These are phyloP conservation scores for Cercophora samala DNA, from an alignment of 495 filamentous ascomycete species.

Conservation along the genomic window DNA sequence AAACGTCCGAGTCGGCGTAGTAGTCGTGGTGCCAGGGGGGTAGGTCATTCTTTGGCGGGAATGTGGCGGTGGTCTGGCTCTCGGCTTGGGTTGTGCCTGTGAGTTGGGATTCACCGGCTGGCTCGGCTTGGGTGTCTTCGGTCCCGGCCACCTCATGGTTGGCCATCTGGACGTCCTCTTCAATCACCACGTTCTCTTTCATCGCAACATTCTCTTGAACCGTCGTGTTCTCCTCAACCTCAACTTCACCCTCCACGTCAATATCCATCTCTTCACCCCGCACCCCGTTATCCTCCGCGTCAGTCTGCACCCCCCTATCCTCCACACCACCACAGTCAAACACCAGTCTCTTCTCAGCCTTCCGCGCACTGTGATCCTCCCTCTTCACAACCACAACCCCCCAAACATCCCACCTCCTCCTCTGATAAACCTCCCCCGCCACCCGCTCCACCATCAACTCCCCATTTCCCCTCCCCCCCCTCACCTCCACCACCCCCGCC, in stretches of 20 bases:
- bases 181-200: not conserved
- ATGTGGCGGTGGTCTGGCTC: not conserved
- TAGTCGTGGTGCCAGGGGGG: not conserved
- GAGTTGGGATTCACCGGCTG: not conserved
- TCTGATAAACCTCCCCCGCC: constrained; percentile 6
- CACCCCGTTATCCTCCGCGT: not conserved
- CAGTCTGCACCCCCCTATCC: not conserved
- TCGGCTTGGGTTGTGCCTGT: not conserved
- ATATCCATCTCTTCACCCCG: not conserved
- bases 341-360: not conserved
- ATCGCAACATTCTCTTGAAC: not conserved
- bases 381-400: constrained; percentile 1
- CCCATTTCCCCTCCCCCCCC: not conserved
- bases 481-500: not conserved
- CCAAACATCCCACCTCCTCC: constrained; percentile 24
- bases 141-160: not conserved
- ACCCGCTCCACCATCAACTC: constrained; percentile 13
- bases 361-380: not conserved
- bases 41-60: not conserved
- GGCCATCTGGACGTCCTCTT: not conserved
- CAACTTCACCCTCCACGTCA: not conserved
- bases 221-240: not conserved
- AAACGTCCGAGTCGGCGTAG: not conserved
- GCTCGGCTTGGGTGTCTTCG: not conserved
- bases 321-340: constrained; percentile 6